Evolutionary conservation across 495 filamentous ascomycete species (phyloP).

Genomic region (Neurospora hispaniola): DNA sequence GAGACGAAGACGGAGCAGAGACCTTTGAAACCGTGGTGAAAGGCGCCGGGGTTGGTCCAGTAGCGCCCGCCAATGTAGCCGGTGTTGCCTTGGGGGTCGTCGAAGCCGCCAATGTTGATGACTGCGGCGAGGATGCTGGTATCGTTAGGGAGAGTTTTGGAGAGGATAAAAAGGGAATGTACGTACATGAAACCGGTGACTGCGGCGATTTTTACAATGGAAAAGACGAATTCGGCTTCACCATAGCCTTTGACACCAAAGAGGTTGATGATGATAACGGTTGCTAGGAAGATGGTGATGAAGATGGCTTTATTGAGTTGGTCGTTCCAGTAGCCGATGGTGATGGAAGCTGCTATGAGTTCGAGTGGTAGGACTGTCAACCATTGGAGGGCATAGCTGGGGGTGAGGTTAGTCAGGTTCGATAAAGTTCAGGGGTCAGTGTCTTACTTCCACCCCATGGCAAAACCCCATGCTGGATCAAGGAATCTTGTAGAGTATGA

Average conservation of each 20-base stretch:
- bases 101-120: conserved; percentile 66
- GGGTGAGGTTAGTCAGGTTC: neutral
- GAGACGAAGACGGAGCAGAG: conserved; percentile 90
- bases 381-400: conserved; percentile 79
- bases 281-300: conserved; percentile 69
- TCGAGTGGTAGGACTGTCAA: conserved; percentile 79
- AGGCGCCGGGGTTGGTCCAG: conserved; percentile 81
- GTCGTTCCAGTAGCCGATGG: conserved; percentile 73
- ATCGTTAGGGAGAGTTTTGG: too few relatives aligned
- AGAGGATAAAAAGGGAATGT: too few relatives aligned
- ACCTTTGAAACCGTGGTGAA: conserved; percentile 88
- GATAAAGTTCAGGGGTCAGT: neutral
- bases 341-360: conserved; percentile 82
- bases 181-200: conserved; percentile 70
- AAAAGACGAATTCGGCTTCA: conserved; percentile 85
- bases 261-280: conserved; percentile 72
- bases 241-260: conserved; percentile 83
- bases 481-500: conserved; percentile 87
- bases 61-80: conserved; percentile 76
- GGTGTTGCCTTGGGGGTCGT: conserved; percentile 21
- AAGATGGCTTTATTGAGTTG: conserved; percentile 62
- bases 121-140: conserved; percentile 65
- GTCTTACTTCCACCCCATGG: conserved; percentile 89
- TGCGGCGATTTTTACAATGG: conserved; percentile 75
- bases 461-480: conserved; percentile 94